Evolutionary conservation across 768 basidiomycete genomes (phyloP), one percentile per base, ranked within the genome.

Genomic region (Coprinopsis marcescibilis): DNA sequence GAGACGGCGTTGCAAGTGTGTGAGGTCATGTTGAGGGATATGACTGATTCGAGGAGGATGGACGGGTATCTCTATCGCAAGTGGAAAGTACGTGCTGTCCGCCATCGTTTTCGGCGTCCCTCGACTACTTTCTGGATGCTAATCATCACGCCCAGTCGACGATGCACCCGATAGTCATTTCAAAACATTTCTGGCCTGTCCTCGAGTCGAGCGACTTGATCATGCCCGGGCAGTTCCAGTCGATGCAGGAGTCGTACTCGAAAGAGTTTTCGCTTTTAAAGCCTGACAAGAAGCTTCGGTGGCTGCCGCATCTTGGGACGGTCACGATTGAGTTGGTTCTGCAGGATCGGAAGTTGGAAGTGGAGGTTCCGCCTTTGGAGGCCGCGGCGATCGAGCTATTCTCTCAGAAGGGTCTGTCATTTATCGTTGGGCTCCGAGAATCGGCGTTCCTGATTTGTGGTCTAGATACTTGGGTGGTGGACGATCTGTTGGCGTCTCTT

Each of bases 21-120:
- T 70, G 95, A 98, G 60, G 93, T 99, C 45, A 98, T 99, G 96
- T 69, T 98, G 59, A 89, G 83, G 59, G 96, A 99, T 62, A 88
- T 98, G 81, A 86, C 90, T 2, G 93, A 98, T 63, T 96, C 95
- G 32, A 85, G 82, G 57, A 78, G 91, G 26, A 87, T 85, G 40
- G 89, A 98, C 60, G 78, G 80, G n/a, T 85, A 87, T 60, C 78
- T 98, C 1, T 90, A 95, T 55, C 74, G 81, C 0, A 81, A 88
- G 58, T 73, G 74, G 41, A 49, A 68, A 39, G 90, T 91, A 56
- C 55, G 83, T 57, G 27, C 12, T 6, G 11, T 32, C 42, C 37
- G 21, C 46, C 12, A 13, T 25, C 40, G 15, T 20, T 27, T 14
- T n/a, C n/a, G n/a, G n/a, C n/a, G n/a, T n/a, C n/a, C n/a, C n/a